Evolutionary conservation across 371 early-diverging fungal species (phyloP).

Genomic region (Sporodiniella umbellata): DNA sequence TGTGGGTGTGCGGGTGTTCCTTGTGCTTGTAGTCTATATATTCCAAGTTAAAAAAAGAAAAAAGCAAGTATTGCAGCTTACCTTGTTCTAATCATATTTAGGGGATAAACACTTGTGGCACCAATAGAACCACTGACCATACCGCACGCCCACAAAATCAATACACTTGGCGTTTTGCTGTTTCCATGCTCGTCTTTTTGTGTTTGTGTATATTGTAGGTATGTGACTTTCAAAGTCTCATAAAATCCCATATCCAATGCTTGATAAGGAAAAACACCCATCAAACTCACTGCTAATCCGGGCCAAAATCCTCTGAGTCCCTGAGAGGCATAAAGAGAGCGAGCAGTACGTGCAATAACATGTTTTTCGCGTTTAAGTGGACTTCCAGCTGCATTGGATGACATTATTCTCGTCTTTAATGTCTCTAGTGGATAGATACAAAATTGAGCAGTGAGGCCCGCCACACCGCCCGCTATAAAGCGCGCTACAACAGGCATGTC

Average conservation of each 20-base stretch:
- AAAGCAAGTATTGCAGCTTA: constrained; percentile 35
- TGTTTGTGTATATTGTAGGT: constrained; percentile 49
- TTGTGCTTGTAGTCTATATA: constrained; percentile 76
- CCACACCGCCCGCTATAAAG: constrained; percentile 79
- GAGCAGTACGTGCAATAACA: constrained; percentile 45
- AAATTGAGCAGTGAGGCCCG: constrained; percentile 74
- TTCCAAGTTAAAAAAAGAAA: not conserved
- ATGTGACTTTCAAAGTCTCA: constrained; percentile 75
- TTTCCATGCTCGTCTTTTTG: constrained; percentile 30
- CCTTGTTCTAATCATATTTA: constrained; percentile 77
- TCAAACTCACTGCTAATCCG: constrained; percentile 60
- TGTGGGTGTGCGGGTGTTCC: constrained; percentile 78
- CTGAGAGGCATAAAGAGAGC: constrained; percentile 54
- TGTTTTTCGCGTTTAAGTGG: constrained; percentile 3
- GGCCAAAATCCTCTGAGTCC: constrained; percentile 74
- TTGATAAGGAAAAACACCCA: constrained; percentile 83
- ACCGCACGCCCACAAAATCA: constrained; percentile 66
- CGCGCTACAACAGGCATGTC: constrained; percentile 61
- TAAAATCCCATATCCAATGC: constrained; percentile 74
- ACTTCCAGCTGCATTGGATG: constrained; percentile 13
- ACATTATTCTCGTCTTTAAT: constrained; percentile 76
- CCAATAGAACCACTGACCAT: constrained; percentile 72
- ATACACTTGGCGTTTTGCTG: constrained; percentile 40
- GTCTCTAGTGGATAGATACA: constrained; percentile 82
- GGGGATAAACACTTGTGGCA: constrained; percentile 75